Base-by-base conservation (phyloP, 2,329 filamentous ascomycete genomes). In the Aspergillus floridensis region DNA sequence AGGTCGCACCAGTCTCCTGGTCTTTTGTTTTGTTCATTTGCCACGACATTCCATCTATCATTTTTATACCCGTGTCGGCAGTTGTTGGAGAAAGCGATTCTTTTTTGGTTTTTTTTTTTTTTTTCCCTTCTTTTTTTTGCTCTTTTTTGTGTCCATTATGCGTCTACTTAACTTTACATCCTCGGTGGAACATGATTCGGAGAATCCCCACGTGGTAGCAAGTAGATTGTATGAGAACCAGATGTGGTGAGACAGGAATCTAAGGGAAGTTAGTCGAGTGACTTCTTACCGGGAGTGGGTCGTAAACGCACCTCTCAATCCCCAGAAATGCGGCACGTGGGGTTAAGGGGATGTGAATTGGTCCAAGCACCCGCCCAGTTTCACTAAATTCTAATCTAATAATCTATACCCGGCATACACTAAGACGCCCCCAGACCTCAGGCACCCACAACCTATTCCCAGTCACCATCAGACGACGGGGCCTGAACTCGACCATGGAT, bases 241-340 rank as follows among this genome's bases (percentile, higher is more conserved):
- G 35, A 19, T 2, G 16, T 44, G 26, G 5, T 16, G 16, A 8
- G 16, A 44, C 14, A 19, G 16, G 5, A 44, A n/a, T n/a, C 10
- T 2, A 19, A 19, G 16, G 38, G 38, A 16, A 19, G 38, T 44
- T 44, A 44, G 38, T 44, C 38, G 38, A 44, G 38, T 44, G 38
- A 44, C 38, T 44, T 16, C 14, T 41, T 24, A 11, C 21, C 14
- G 51, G 31, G 51, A 14, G 32, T 46, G 31, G 53, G 53, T 16
- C n/a, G 21, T 16, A 31, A 8, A 58, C 14, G 44, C 26, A 19
- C 38, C 38, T 44, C 38, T 44, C 38, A 44, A 12, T 44, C 38
- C 16, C 14, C 38, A 53, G 24, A n/a, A 54, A 1, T 21, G 31
- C 29, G 6, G 62, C 63, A 65, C 63, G 62, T 65, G 62, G 62